Conservation (phyloP, 805 yeast species). For the Debaryomyces maramus region DNA sequence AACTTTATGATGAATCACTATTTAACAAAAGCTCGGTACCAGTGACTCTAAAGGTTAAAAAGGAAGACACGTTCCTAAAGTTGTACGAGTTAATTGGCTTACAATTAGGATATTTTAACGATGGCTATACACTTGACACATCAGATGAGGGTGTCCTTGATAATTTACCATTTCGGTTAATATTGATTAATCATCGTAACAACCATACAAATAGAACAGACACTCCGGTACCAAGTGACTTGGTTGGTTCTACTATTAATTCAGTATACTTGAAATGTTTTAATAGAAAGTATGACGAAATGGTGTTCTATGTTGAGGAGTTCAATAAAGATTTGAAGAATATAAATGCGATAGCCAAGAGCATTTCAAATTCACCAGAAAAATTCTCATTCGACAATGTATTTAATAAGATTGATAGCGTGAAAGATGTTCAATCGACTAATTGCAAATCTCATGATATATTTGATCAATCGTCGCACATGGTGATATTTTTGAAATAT, state of each 20-base stretch:
- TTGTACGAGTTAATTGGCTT: slow-evolving; percentile 52
- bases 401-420: slow-evolving; percentile 15
- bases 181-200: slow-evolving; percentile 66
- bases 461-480: slow-evolving; percentile 19
- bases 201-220: slow-evolving; percentile 72
- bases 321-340: slow-evolving; percentile 38
- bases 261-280: slow-evolving; percentile 50
- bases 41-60: slow-evolving; percentile 49
- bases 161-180: slow-evolving; percentile 48
- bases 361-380: slow-evolving; percentile 16
- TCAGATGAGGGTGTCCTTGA: slow-evolving; percentile 6
- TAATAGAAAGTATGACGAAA: slow-evolving; percentile 46
- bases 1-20: slow-evolving; percentile 50
- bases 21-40: slow-evolving; percentile 52
- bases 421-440: not conserved
- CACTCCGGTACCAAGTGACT: slow-evolving; percentile 24
- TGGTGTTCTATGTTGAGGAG: slow-evolving; percentile 70
- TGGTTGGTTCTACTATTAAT: slow-evolving; percentile 45
- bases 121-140: slow-evolving; percentile 12
- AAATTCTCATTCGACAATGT: slow-evolving; percentile 24
- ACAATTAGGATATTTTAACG: slow-evolving; percentile 35
- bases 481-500: slow-evolving; percentile 54
- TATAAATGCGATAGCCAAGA: slow-evolving; percentile 22
- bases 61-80: slow-evolving; percentile 52
- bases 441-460: slow-evolving; percentile 13